Percentiles rank a stretch among this genome's conserved stretches.
Evolutionary conservation across 768 basidiomycete species (phyloP).

Genomic region (Hebeloma cylindrosporum): DNA sequence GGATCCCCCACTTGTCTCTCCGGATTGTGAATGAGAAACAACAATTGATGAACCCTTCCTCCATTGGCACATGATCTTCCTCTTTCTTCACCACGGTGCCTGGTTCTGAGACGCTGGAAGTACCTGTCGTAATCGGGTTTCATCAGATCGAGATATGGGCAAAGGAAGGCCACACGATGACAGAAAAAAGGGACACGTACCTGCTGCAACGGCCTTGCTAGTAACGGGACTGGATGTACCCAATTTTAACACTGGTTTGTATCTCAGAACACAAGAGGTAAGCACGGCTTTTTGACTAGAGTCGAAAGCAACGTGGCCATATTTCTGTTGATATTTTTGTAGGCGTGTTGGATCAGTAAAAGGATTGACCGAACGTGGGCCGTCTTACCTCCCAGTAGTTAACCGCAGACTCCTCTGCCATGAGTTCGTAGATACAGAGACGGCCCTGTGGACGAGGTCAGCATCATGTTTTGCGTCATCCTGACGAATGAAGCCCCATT

Average conservation of each 20-base stretch:
- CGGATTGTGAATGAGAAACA: conserved; percentile 92
- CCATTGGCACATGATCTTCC: conserved; percentile 40
- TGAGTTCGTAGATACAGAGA: conserved; percentile 94
- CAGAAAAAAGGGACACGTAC: conserved; percentile 6
- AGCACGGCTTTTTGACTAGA: conserved; percentile 90
- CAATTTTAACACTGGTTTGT: conserved; percentile 62
- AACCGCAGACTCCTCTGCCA: conserved; percentile 96
- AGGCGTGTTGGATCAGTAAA: neutral
- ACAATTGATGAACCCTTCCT: conserved; percentile 80
- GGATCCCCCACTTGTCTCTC: conserved; percentile 82
- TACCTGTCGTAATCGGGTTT: conserved; percentile 2
- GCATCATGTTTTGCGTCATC: neutral
- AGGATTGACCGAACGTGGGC: conserved; percentile 8
- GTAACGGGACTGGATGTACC: conserved; percentile 30
- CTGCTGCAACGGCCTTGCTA: conserved; percentile 21
- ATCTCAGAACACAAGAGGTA: conserved; percentile 86
- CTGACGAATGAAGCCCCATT: neutral
- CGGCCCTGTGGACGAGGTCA: conserved; percentile 55
- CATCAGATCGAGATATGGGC: neutral
- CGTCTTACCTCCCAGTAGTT: conserved; percentile 99
- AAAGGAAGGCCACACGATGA: neutral
- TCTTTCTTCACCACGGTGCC: conserved; percentile 22
- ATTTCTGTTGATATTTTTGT: conserved; percentile 61
- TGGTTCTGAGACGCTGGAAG: conserved; percentile 11
- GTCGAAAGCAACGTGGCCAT: conserved; percentile 91